Base-by-base conservation (phyloP, 2,329 filamentous ascomycete genomes). In the Triangularia verruculosa region DNA sequence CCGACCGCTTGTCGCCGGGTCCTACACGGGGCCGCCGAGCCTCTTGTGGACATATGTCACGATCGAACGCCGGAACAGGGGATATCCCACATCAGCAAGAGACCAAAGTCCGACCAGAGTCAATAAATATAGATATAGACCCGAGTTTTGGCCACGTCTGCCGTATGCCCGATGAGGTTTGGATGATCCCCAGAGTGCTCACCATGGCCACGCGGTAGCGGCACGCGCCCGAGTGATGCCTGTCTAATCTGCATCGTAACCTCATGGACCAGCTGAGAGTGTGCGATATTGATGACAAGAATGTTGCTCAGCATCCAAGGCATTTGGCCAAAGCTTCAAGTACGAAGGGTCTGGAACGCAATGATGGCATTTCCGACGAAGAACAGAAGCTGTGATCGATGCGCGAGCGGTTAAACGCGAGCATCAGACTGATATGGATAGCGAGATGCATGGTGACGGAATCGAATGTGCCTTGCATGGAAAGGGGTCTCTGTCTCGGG, bases 311-410 rank as follows among this genome's bases (percentile, higher is more conserved):
- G 51, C 51, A 54, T 12, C 20, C 51, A 28, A 27, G 51, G 27
- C 24, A 54, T 53, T 22, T 4, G 4, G 20, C 47, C 20, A 22
- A 22, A 15, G 0, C 39, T 24, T n/a, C 34, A 69, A 65, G 39
- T 69, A 68, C 7, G 28, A 61, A 64, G 62, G 62, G 62, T 64
- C 58, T 61, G 43, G 59, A 53, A 70, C 1, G 67, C 72, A 47
- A 80, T 82, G 78, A 68, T 66, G 0, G 77, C 9, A 68, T 72
- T 54, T 56, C 61, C 3, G 59, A 58, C 11, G 43, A 51, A 2
- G 20, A 69, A 32, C 17, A 58, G 52, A 60, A 57, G 52, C 25
- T 54, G 30, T 64, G 62, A 64, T 64, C 62, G 57, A 53, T 34
- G 55, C 39, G 22, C 13, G 13, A 24, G 27, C 13, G 30, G 32